Evolutionary conservation across 257 asterid species (phyloP).

Genomic region (Ballota nigra): DNA sequence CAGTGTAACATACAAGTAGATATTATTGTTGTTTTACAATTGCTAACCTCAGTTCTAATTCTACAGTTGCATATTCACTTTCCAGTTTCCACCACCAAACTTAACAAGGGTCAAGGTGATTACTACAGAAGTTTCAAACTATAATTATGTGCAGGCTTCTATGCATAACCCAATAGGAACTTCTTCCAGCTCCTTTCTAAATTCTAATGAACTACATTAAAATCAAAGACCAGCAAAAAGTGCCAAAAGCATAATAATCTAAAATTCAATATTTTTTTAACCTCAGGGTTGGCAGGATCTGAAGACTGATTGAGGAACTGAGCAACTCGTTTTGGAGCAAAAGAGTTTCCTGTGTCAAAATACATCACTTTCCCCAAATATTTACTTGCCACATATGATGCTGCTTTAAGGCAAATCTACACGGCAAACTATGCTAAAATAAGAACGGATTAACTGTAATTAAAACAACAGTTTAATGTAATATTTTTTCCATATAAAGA

Average conservation of each 20-base stretch:
- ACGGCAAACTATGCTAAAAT: neutral
- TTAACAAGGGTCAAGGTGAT: too few species aligned
- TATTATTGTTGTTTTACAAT: too few species aligned
- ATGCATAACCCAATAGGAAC: neutral
- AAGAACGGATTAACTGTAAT: conserved; percentile 5
- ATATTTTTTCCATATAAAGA: neutral
- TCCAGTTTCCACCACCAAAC: too few species aligned
- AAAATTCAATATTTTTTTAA: conserved; percentile 22
- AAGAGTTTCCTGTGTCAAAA: conserved; percentile 81
- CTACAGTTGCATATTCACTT: too few species aligned
- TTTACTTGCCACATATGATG: conserved; percentile 54
- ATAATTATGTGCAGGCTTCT: too few species aligned
- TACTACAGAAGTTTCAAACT: too few species aligned
- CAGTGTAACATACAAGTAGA: too few species aligned
- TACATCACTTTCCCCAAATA: conserved; percentile 55
- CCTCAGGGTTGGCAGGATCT: conserved; percentile 41
- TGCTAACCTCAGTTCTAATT: too few species aligned
- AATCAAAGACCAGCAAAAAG: conserved; percentile 9
- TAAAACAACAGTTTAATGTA: neutral
- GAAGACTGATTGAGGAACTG: conserved; percentile 50
- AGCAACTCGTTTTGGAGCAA: conserved; percentile 71
- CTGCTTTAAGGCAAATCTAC: conserved; percentile 78
- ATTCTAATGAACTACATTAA: neutral
- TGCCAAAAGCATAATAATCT: neutral
- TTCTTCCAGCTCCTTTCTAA: neutral